Conservation (phyloP, 768 basidiomycete species). For the Leccinum disarticulatum region DNA sequence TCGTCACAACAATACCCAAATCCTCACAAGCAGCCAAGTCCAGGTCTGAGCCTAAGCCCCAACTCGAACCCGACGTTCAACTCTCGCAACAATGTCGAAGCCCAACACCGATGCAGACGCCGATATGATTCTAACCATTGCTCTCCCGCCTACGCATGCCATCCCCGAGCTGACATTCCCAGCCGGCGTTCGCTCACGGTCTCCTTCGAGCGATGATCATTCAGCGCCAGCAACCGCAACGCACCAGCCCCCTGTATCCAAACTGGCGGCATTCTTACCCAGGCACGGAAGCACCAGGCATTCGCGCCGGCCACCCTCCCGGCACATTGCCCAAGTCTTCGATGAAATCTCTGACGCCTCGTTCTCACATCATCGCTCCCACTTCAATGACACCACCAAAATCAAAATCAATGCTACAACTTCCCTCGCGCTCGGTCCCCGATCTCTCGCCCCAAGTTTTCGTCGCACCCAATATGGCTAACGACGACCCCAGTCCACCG, state of each 20-base stretch:
- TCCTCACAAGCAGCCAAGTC: too few relatives aligned
- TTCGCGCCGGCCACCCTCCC: too few relatives aligned
- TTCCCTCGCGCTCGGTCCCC: background rate
- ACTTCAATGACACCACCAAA: background rate
- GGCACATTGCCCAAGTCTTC: constrained; percentile 27
- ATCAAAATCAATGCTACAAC: background rate
- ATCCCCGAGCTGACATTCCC: too few relatives aligned
- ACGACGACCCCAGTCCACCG: too few relatives aligned
- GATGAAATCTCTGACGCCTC: constrained; percentile 18
- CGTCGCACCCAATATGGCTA: too few relatives aligned
- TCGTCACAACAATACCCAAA: background rate
- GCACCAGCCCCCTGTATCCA: background rate
- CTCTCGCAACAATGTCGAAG: too few relatives aligned
- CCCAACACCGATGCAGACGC: background rate
- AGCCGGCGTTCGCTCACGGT: background rate
- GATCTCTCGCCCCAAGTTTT: background rate
- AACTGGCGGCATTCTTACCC: too few relatives aligned
- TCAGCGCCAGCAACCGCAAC: background rate
- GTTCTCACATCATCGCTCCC: background rate
- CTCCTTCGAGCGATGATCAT: background rate
- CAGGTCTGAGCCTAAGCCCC: background rate
- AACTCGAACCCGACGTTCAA: background rate
- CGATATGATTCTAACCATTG: too few relatives aligned
- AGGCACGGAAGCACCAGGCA: too few relatives aligned
- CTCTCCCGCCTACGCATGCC: background rate